Evolutionary conservation across 306 rosid species (phyloP), one percentile per base, ranked within the genome.

Genomic region (Neltuma alba): DNA sequence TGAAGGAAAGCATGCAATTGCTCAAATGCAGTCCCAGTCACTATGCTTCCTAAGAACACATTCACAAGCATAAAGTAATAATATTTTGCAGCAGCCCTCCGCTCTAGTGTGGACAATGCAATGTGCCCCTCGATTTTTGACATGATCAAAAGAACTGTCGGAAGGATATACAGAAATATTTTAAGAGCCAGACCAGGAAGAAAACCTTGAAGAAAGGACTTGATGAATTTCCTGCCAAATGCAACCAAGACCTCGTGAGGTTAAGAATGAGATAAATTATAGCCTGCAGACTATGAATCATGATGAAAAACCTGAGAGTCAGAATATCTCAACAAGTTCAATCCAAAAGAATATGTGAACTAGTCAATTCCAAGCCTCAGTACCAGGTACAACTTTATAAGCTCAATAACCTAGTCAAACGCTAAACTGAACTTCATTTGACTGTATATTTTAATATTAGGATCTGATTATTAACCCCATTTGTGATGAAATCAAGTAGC

Each of bases 131-230:
- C 99, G 11, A 95, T 83, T 81, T 95, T 95, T 7, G 99, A 93
- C 99, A 95, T 93, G 83, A 95, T 82, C 96, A 95, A 87, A 54
- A 95, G 86, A 82, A 95, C 93, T 2, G 98, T n/a, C 0, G 99
- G 99, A 60, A 93, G 97, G 82, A 95, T 86, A 80, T 90, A 91
- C 38, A 95, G 62, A 83, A 95, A 95, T 83, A 95, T 61, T 87
- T 95, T 95, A n/a, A 95, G 99, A 64, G 99, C 98, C 80, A 95
- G 87, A 78, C 99, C 99, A 21, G 99, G 99, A 85, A 95, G 98
- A 81, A 95, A 95, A 81, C 99, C 99, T 82, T 95, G 99, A 61
- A 95, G 86, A 81, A 95, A 95, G n/a, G 99, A 95, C 83, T 95
- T 95, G 91, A 95, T 86, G 85, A 93, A 90, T 78, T 84, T 87